A percentile compares a stretch with the other conserved stretches of the same genome.
Evolutionary conservation across 768 basidiomycete species (phyloP).

Genomic region (Royoungia palumana): DNA sequence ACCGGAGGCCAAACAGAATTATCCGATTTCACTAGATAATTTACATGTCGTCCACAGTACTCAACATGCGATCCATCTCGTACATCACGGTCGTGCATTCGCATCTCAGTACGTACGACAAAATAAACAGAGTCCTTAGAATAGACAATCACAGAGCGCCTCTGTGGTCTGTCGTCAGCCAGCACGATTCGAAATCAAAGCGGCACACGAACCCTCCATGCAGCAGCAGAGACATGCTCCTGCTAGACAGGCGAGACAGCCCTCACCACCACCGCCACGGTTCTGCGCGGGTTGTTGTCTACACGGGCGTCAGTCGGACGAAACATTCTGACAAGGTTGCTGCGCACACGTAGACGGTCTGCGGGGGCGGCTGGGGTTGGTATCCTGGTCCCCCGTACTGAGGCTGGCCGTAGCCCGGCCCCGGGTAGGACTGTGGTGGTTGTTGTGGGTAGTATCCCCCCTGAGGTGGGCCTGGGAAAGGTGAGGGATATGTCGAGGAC

Average conservation of each 20-base stretch:
- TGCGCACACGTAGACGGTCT: slow-evolving; percentile 78
- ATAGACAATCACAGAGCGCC: slow-evolving; percentile 67
- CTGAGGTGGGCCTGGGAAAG: slow-evolving; percentile 52
- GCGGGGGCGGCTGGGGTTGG: slow-evolving; percentile 69
- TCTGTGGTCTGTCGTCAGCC: slow-evolving; percentile 41
- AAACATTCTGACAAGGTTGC: not conserved
- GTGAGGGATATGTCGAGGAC: slow-evolving; percentile 3
- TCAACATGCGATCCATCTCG: not conserved
- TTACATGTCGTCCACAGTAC: slow-evolving; percentile 21
- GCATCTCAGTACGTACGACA: slow-evolving; percentile 10
- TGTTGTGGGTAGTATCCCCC: slow-evolving; percentile 74
- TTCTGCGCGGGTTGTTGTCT: slow-evolving; percentile 43
- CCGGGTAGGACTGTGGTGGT: slow-evolving; percentile 68
- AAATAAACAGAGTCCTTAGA: slow-evolving; percentile 27
- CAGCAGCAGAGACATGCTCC: slow-evolving; percentile 50
- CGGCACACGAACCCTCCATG: slow-evolving; percentile 40
- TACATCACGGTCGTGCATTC: slow-evolving; percentile 18
- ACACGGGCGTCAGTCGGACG: slow-evolving; percentile 3
- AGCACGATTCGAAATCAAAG: slow-evolving; percentile 23
- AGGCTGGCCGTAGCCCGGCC: slow-evolving; percentile 40
- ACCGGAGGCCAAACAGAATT: slow-evolving; percentile 39
- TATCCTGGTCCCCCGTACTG: slow-evolving; percentile 32
- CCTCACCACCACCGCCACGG: slow-evolving; percentile 31
- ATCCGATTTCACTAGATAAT: slow-evolving; percentile 26
- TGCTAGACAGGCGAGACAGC: slow-evolving; percentile 48